Base-by-base conservation (phyloP, 2,329 filamentous ascomycete genomes). In the Cucurbitaria berberidis region DNA sequence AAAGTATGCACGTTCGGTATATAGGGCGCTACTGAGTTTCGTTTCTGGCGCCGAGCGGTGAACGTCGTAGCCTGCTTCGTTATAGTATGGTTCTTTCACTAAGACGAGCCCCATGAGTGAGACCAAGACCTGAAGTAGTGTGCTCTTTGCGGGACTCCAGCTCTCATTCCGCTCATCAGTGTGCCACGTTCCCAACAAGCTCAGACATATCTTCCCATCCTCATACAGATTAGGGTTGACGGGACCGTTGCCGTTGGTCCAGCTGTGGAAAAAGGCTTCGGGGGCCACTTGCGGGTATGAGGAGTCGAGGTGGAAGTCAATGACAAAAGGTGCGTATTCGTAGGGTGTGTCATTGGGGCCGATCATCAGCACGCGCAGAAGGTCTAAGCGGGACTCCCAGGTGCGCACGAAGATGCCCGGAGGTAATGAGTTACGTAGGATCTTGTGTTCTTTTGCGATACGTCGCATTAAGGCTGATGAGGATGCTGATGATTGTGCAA, bases 181-280 rank as follows among this genome's bases (percentile, higher is more conserved):
- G 47, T 83, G 80, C 84, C 84, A 87, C 2, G 84, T 87, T 11
- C 83, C 84, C 4, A 87, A 70, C 19, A 87, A 67, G 55, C 79
- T 82, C 15, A 87, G 71, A 60, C 85, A 87, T 27, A 87, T 85
- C 63, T 82, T 85, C 21, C 84, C 84, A 54, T 86, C 81, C 59
- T 86, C 84, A 66, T 86, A 86, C 1, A 87, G 69, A 59, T 87
- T 87, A 0, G 84, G 84, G 57, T 87, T 87, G 21, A 86, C 75
- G n/a, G 77, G 75, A 1, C 81, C 82, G 19, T 78, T 68, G 1
- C 79, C 78, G 48, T 76, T 69, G 0, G 81, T 83, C 83, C 84
- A 86, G 45, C 80, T 83, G 66, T 87, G 83, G 67, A 87, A 87
- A 68, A 78, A 82, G 1, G 80, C 80, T n/a, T 74, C 68, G 0